Evolutionary conservation across 2,329 filamentous ascomycete species (phyloP).

Genomic region (Xylariaceae sp.): DNA sequence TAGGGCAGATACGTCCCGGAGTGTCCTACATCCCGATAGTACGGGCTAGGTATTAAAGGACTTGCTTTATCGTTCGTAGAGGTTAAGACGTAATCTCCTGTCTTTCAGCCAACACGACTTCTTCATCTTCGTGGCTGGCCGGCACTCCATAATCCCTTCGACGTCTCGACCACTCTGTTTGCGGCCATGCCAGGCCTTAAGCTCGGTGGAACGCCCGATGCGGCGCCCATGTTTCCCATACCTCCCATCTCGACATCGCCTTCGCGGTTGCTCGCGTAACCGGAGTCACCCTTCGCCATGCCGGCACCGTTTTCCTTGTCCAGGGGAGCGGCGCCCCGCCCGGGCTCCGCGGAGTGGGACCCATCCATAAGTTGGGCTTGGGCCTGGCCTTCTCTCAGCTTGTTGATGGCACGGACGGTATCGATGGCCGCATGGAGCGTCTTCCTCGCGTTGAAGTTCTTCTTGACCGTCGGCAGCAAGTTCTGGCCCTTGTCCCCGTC

Average conservation of each 20-base stretch:
- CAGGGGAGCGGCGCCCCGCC: slow-evolving; percentile 41
- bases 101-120: background rate
- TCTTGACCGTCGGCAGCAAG: slow-evolving; percentile 69
- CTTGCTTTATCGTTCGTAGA: too few relatives aligned
- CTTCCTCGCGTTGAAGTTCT: slow-evolving; percentile 72
- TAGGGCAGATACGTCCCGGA: background rate
- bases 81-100: too few relatives aligned
- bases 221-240: slow-evolving; percentile 44
- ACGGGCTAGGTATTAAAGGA: too few relatives aligned
- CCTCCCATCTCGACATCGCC: slow-evolving; percentile 55
- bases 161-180: slow-evolving; percentile 64
- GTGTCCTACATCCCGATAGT: background rate
- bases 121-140: slow-evolving; percentile 35
- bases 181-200: slow-evolving; percentile 58
- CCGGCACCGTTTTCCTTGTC: slow-evolving; percentile 50
- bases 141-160: slow-evolving; percentile 63
- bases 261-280: slow-evolving; percentile 48
- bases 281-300: slow-evolving; percentile 48
- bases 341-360: slow-evolving; percentile 54
- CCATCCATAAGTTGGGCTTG: slow-evolving; percentile 63
- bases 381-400: slow-evolving; percentile 63
- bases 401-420: slow-evolving; percentile 72
- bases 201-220: slow-evolving; percentile 49
- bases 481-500: slow-evolving; percentile 60
- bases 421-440: slow-evolving; percentile 72